Conservation (phyloP, 768 basidiomycete genomes). For the Lactarius psammicola region DNA sequence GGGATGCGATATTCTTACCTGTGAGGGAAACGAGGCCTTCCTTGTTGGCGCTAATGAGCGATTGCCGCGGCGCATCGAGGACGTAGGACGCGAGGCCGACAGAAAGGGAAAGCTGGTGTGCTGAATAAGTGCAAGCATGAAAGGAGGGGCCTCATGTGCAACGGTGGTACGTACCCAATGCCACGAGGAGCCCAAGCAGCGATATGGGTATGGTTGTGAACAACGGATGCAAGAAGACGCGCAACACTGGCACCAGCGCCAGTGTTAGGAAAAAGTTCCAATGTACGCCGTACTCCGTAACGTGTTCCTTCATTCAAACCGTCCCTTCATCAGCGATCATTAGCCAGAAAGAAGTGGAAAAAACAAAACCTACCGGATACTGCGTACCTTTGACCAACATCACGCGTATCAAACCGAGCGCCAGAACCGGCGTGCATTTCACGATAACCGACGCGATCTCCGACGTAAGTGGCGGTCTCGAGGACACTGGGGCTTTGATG, state of each 20-base stretch:
- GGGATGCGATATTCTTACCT: slow-evolving; percentile 42
- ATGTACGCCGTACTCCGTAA: slow-evolving; percentile 92
- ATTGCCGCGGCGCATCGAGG: slow-evolving; percentile 59
- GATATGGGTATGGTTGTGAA: slow-evolving; percentile 57
- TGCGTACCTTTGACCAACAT: slow-evolving; percentile 88
- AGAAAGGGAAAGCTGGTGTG: slow-evolving; percentile 67
- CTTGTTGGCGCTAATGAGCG: slow-evolving; percentile 78
- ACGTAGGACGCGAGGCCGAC: slow-evolving; percentile 61
- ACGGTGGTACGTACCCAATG: slow-evolving; percentile 45
- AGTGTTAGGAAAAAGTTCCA: slow-evolving; percentile 99
- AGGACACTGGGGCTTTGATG: slow-evolving; percentile 57
- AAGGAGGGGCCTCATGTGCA: not conserved
- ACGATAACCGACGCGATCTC: slow-evolving; percentile 53
- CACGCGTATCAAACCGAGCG: slow-evolving; percentile 74
- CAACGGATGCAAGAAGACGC: slow-evolving; percentile 67
- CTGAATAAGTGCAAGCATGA: slow-evolving; percentile 40
- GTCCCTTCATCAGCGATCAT: slow-evolving; percentile 7
- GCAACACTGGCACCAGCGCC: slow-evolving; percentile 71
- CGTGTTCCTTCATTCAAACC: slow-evolving; percentile 73
- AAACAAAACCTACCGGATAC: slow-evolving; percentile 69
- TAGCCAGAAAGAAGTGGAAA: not conserved
- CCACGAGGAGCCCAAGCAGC: slow-evolving; percentile 59
- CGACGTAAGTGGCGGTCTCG: slow-evolving; percentile 47
- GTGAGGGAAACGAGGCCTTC: slow-evolving; percentile 84
- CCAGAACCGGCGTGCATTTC: slow-evolving; percentile 65